A percentile compares a stretch with the other conserved stretches of the same genome.
phyloP scores from a whole-genome alignment of 2,329 filamentous ascomycete species.

The Cercospora sesami region DNA sequence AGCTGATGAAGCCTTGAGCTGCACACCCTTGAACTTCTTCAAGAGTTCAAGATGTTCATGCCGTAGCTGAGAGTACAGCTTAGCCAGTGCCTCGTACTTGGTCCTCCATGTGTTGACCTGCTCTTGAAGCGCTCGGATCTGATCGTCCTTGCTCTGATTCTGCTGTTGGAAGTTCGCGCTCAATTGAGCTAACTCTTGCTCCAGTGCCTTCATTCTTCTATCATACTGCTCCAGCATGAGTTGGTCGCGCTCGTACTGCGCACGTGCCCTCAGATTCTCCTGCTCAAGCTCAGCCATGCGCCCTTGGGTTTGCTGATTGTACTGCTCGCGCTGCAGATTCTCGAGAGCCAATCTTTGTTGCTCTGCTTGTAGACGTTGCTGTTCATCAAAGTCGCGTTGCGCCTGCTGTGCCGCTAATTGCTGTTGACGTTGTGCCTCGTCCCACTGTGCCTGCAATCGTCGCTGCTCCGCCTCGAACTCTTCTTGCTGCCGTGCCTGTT shows the following conservation, averaged over 20 bases:
- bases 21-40: conserved; percentile 93
- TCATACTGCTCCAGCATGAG: conserved; percentile 97
- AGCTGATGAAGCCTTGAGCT: conserved; percentile 93
- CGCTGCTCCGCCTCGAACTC: conserved; percentile 95
- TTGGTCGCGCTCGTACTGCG: conserved; percentile 96
- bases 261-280: conserved; percentile 89
- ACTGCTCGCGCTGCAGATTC: conserved; percentile 82
- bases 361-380: conserved; percentile 82
- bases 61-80: conserved; percentile 93
- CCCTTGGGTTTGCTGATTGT: conserved; percentile 90
- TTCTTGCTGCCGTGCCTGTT: conserved; percentile 85
- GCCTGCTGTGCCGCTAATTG: conserved; percentile 80
- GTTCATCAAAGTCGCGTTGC: conserved; percentile 93
- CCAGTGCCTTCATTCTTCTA: conserved; percentile 84
- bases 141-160: conserved; percentile 85
- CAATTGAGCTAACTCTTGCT: conserved; percentile 80
- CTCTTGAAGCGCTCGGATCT: conserved; percentile 88
- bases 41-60: conserved; percentile 93
- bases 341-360: conserved; percentile 91
- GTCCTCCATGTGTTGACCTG: conserved; percentile 97
- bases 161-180: conserved; percentile 83
- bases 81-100: conserved; percentile 95
- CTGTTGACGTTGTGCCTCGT: conserved; percentile 76
- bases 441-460: conserved; percentile 81
- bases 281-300: conserved; percentile 93